A percentile compares a stretch with the other conserved stretches of the same genome.
Conservation (phyloP, 2,329 filamentous ascomycete species). For the Penicillium janthinellum region DNA sequence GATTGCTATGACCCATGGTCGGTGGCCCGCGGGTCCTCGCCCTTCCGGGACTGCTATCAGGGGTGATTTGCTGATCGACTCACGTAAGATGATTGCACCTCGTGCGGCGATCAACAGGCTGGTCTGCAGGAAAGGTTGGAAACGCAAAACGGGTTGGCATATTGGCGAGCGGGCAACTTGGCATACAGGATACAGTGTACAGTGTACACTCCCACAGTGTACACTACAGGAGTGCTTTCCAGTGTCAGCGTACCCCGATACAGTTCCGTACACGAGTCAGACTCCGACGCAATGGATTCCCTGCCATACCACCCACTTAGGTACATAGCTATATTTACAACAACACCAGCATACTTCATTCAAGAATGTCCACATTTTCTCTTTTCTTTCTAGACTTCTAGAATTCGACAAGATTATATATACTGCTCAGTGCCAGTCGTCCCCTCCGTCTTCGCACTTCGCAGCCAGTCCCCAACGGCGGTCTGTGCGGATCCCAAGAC, state of each 20-base stretch:
- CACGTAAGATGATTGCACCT: conserved; percentile 25
- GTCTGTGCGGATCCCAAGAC: conserved; percentile 23
- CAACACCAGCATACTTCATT: not conserved
- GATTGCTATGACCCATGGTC: not conserved
- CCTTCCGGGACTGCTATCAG: conserved; percentile 4
- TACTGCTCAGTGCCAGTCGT: too few species aligned
- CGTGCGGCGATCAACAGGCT: conserved; percentile 14
- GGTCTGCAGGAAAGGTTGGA: not conserved
- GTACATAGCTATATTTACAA: not conserved
- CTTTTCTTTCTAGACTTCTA: too few species aligned
- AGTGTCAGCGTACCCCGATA: too few species aligned
- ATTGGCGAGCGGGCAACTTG: not conserved
- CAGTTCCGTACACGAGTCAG: too few species aligned
- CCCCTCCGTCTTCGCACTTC: too few species aligned
- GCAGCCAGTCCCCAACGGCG: not conserved
- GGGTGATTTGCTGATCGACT: conserved; percentile 19
- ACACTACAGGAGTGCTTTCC: too few species aligned
- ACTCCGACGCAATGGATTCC: too few species aligned
- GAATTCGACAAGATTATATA: too few species aligned
- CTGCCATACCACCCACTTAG: not conserved
- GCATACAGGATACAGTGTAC: not conserved
- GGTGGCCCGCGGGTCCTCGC: not conserved
- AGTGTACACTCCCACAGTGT: too few species aligned
- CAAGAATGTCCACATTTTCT: too few species aligned
- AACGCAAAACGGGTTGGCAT: not conserved